Conservation (phyloP, 495 filamentous ascomycete species). For the Darksidea phi region DNA sequence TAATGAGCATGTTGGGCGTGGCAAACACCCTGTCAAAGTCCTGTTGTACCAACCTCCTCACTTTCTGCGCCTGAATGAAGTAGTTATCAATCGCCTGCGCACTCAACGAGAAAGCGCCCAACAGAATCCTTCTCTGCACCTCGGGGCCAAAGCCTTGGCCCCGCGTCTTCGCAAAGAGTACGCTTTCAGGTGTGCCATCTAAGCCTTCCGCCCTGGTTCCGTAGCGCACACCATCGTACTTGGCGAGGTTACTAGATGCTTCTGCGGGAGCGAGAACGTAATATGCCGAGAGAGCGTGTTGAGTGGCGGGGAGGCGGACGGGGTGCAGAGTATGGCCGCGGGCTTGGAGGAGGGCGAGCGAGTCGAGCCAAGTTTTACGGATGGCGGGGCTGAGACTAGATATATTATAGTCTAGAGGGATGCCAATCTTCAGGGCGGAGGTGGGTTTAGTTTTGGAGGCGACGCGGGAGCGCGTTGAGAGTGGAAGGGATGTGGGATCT, state of each 20-base stretch:
- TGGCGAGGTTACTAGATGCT: slow-evolving; percentile 94
- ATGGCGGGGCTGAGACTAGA: slow-evolving; percentile 69
- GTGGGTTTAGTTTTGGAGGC: not conserved
- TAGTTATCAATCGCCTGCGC: slow-evolving; percentile 93
- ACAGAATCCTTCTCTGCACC: slow-evolving; percentile 78
- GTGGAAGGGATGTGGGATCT: slow-evolving; percentile 74
- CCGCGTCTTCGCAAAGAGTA: slow-evolving; percentile 74
- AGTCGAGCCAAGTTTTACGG: slow-evolving; percentile 64
- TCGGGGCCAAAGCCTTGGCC: slow-evolving; percentile 75
- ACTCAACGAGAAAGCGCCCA: slow-evolving; percentile 88
- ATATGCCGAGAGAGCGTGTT: slow-evolving; percentile 83
- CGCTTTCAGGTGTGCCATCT: slow-evolving; percentile 33
- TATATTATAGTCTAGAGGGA: slow-evolving; percentile 87
- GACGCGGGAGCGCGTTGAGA: slow-evolving; percentile 45
- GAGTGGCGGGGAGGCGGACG: slow-evolving; percentile 81
- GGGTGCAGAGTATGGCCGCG: slow-evolving; percentile 68
- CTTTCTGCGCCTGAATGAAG: slow-evolving; percentile 87
- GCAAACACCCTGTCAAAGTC: slow-evolving; percentile 83
- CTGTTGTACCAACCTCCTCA: slow-evolving; percentile 75
- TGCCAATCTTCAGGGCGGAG: slow-evolving; percentile 58
- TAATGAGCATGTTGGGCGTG: slow-evolving; percentile 62
- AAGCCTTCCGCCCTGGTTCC: slow-evolving; percentile 53
- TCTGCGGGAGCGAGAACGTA: slow-evolving; percentile 95
- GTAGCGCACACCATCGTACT: slow-evolving; percentile 94
- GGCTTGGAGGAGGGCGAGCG: slow-evolving; percentile 55